Base-by-base conservation (phyloP, 1,284 basidiomycete genomes). In the Boletus mariae region DNA sequence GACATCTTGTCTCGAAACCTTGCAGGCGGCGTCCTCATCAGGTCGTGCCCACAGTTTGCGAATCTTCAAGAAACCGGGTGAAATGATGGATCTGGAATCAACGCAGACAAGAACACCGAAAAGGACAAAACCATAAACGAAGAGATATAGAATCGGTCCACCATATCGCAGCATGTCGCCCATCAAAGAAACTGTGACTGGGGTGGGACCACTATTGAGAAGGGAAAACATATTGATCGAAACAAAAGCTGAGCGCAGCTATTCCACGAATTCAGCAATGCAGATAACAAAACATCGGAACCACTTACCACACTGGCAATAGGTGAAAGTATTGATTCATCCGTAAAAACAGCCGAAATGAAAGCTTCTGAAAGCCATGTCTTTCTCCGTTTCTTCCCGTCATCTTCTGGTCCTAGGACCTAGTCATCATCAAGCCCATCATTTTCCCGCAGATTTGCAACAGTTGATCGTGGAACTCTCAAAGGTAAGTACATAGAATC, bases 181-280 rank as follows among this genome's bases (percentile, higher is more conserved):
- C 52, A 83, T 71, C 1, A 79, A 75, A 1, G 74, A 65, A 0
- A 76, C 59, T 0, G 78, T 78, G 34, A 82, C 75, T 1, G 74
- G 70, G 8, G 74, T 73, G 1, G 74, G 68, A 8, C 84, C 84
- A 56, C 84, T 71, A 61, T 90, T 92, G 1, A 90, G 80, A 15
- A 92, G 72, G 6, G 83, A 85, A 68, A 92, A 92, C 2, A 90
- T 67, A 65, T 92, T 92, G 61, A 90, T 76, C 0, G 86, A 86
- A 12, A 92, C 79, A 31, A 91, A 76, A 1, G 80, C 80, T 0
- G 88, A 83, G 43, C 89, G 78, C 28, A 80, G 59, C 82, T 80
- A 46, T 43, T 34, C 1, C 13, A 5, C 4, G 38, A 20, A 58
- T 28, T 63, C 47, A 47, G 55, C 20, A 23, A 32, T 38, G 17